phyloP scores from a whole-genome alignment of 306 rosid species.

The Psophocarpus tetragonolobus region DNA sequence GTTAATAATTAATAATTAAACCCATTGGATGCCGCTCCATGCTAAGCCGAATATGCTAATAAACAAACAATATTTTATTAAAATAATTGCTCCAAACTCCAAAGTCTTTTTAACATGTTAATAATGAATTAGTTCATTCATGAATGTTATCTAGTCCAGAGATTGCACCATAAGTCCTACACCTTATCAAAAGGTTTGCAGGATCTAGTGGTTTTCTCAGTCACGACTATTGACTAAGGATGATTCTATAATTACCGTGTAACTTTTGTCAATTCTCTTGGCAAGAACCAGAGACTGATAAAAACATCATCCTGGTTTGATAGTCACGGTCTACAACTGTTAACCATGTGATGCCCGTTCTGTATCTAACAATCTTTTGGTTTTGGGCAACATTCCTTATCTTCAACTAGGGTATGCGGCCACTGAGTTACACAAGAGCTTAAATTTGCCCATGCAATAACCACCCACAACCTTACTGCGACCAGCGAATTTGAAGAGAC shows the following conservation, averaged over 20 bases:
- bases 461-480: background rate
- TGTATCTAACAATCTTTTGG: background rate
- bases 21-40: background rate
- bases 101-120: background rate
- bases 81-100: too few species aligned
- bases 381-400: background rate
- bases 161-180: background rate
- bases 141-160: background rate
- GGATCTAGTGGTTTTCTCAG: background rate
- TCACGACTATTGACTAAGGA: background rate
- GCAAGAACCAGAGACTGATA: background rate
- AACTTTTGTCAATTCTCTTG: background rate
- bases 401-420: background rate
- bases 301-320: background rate
- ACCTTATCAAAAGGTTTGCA: background rate
- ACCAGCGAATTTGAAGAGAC: constrained; percentile 16
- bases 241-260: background rate
- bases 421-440: constrained; percentile 9
- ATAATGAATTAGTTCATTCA: background rate
- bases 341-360: too few species aligned
- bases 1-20: background rate
- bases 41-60: background rate
- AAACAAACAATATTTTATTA: background rate
- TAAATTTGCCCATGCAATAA: constrained; percentile 10
- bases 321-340: background rate